A percentile compares a stretch with the other conserved stretches of the same genome.
phyloP scores from a whole-genome alignment of 441 rosid species.

The Hypseocharis bilobata region DNA sequence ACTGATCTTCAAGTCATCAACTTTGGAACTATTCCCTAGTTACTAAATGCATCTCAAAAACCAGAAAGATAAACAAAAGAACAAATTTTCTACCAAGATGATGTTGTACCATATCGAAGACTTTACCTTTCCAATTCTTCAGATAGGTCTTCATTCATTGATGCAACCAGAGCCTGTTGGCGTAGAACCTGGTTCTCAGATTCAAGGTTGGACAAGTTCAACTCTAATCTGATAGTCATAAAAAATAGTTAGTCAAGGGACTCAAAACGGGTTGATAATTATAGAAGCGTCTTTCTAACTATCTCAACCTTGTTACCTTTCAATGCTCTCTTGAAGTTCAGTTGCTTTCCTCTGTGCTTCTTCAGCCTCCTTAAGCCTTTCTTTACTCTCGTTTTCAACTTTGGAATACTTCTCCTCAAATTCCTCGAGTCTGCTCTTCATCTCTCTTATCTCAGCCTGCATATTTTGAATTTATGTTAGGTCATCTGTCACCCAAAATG shows the following conservation, averaged over 20 bases:
- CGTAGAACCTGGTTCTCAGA: constrained; percentile 68
- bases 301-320: constrained; percentile 30
- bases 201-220: constrained; percentile 48
- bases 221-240: constrained; percentile 38
- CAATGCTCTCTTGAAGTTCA: constrained; percentile 39
- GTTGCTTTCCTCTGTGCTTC: constrained; percentile 39
- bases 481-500: neutral
- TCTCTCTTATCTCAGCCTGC: constrained; percentile 35
- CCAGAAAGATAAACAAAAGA: neutral
- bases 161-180: constrained; percentile 49
- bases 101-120: neutral
- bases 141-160: constrained; percentile 33
- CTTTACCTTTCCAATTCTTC: constrained; percentile 38
- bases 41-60: neutral
- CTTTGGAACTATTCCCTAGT: neutral
- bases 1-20: neutral
- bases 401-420: constrained; percentile 36
- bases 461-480: constrained; percentile 13
- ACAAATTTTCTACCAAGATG: neutral
- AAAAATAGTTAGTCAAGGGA: constrained; percentile 20
- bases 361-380: constrained; percentile 38
- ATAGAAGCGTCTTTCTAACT: constrained; percentile 12
- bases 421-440: constrained; percentile 34
- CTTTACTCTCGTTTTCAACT: constrained; percentile 35
- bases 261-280: constrained; percentile 10